A percentile compares a stretch with the other conserved stretches of the same genome.
These are phyloP conservation scores for Dactylonectria estremocensis DNA, from an alignment of 2,329 filamentous ascomycete species.

Conservation along the genomic window DNA sequence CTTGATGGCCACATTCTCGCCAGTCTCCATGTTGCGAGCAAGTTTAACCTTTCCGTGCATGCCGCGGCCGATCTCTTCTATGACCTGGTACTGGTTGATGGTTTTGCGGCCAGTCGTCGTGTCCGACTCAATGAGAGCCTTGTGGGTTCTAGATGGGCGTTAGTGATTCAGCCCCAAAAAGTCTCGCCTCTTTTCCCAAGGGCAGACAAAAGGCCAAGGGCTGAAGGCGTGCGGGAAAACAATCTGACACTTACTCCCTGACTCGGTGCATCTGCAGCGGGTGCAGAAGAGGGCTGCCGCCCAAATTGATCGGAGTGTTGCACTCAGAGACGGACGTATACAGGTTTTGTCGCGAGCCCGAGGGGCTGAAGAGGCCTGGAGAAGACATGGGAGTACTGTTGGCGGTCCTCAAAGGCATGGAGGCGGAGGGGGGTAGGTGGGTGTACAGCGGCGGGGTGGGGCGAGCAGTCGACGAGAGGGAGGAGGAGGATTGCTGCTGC, in stretches of 20 bases:
- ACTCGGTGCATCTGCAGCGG: conserved; percentile 81
- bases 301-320: conserved; percentile 64
- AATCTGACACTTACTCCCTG: conserved; percentile 75
- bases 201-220: conserved; percentile 20
- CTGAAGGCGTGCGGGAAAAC: conserved; percentile 18
- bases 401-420: conserved; percentile 64
- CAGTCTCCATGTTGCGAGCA: conserved; percentile 83
- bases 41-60: conserved; percentile 99
- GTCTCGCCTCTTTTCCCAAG: conserved; percentile 26
- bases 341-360: conserved; percentile 59
- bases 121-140: conserved; percentile 92
- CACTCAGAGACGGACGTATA: conserved; percentile 67
- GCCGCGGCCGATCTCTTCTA: conserved; percentile 95
- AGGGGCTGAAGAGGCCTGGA: conserved; percentile 73
- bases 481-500: conserved; percentile 49
- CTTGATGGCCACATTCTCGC: conserved; percentile 93
- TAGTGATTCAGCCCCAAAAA: conserved; percentile 34
- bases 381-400: conserved; percentile 73
- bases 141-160: conserved; percentile 77
- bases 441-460: conserved; percentile 48
- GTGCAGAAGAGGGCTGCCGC: conserved; percentile 76
- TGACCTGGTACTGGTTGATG: conserved; percentile 98
- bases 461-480: conserved; percentile 46
- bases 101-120: conserved; percentile 91
- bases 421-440: conserved; percentile 54